Evolutionary conservation across 306 rosid genomes (phyloP).

Genomic region (Purshia tridentata): DNA sequence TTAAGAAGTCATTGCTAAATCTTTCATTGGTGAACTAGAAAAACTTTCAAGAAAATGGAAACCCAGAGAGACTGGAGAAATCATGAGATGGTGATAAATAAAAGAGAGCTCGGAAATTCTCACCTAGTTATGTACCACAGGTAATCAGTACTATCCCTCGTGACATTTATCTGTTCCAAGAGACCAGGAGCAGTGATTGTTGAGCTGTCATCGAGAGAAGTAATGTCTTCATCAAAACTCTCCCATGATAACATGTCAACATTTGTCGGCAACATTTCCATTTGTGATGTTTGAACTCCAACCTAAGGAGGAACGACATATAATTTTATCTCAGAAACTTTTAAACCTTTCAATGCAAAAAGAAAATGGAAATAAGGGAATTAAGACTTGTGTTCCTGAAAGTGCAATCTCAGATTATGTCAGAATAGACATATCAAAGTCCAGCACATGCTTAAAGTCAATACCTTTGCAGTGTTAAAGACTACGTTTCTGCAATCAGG

Average conservation of each 20-base stretch:
- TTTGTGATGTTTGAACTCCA: slow-evolving; percentile 96
- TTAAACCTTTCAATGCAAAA: slow-evolving; percentile 6
- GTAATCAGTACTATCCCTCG: slow-evolving; percentile 88
- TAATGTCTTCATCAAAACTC: slow-evolving; percentile 74
- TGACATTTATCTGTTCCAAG: slow-evolving; percentile 92
- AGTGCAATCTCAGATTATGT: slow-evolving; percentile 3
- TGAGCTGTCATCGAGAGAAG: slow-evolving; percentile 67
- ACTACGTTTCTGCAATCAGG: slow-evolving; percentile 93
- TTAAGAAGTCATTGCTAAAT: not conserved
- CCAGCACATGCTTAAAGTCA: not conserved
- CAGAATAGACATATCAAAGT: slow-evolving; percentile 14
- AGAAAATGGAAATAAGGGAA: slow-evolving; percentile 14
- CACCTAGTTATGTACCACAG: slow-evolving; percentile 96
- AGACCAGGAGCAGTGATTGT: slow-evolving; percentile 78
- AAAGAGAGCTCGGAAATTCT: slow-evolving; percentile 29
- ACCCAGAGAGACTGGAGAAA: not conserved
- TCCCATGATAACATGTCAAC: slow-evolving; percentile 74
- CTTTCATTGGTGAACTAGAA: not conserved
- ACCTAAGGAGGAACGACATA: slow-evolving; percentile 48
- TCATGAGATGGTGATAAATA: not conserved
- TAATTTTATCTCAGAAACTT: slow-evolving; percentile 13
- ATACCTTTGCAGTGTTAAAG: slow-evolving; percentile 92
- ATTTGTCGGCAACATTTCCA: slow-evolving; percentile 89
- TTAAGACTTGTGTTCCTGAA: slow-evolving; percentile 5
- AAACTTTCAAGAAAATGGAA: not conserved